A percentile compares a stretch with the other conserved stretches of the same genome.
Conservation (phyloP, 176 grass and related monocot species). For the Aegilops umbellulata region DNA sequence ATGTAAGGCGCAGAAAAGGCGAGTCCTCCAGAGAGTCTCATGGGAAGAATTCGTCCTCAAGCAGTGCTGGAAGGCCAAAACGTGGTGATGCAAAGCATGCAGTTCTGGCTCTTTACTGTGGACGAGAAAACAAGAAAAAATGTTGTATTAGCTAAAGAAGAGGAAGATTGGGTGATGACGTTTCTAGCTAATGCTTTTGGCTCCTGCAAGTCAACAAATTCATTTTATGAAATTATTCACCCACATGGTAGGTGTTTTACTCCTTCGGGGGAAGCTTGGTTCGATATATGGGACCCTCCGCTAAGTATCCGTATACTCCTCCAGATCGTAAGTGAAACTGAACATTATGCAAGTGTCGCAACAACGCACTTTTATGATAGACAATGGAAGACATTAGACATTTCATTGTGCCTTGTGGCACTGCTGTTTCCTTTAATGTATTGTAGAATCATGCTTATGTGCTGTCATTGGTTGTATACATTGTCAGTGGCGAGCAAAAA, state of each 20-base stretch:
- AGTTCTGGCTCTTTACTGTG: conserved; percentile 1
- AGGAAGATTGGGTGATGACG: conserved; percentile 32
- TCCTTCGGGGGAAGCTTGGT: neutral
- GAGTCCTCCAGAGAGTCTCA: neutral
- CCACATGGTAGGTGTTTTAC: neutral
- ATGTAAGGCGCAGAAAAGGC: neutral
- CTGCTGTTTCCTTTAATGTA: neutral
- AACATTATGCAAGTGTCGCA: neutral
- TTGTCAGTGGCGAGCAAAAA: too few relatives aligned
- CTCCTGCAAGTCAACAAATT: too few relatives aligned
- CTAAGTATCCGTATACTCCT: neutral
- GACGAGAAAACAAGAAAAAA: conserved; percentile 6
- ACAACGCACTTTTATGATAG: neutral
- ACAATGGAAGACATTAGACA: neutral
- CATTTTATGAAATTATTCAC: too few relatives aligned
- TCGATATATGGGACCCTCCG: neutral
- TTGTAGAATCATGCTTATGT: neutral
- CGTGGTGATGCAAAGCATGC: neutral
- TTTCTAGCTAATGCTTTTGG: too few relatives aligned
- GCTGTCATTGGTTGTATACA: neutral
- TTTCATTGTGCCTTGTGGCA: neutral
- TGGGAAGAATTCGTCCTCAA: neutral
- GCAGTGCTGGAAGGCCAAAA: neutral
- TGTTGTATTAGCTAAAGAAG: conserved; percentile 33
- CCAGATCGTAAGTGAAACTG: neutral